Evolutionary conservation across 1,284 basidiomycete species (phyloP), one percentile per base, ranked within the genome.

Genomic region (Fomes fomentarius): DNA sequence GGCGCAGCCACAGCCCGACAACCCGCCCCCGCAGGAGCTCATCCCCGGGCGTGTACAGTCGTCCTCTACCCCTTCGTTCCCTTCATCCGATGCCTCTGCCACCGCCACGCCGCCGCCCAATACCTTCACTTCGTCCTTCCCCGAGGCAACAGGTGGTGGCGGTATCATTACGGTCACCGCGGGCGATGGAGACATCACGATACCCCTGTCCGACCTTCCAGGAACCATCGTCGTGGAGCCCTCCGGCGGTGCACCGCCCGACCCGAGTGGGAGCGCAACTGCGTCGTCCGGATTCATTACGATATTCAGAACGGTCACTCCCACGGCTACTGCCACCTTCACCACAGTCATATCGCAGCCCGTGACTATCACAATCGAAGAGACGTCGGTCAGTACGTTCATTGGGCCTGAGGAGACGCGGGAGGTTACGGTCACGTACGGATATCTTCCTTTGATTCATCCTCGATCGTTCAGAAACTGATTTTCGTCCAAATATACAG

Each of bases 1-100:
- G 51, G 49, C 52, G 17, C 75, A 76, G 55, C 77, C 77, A 8
- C 78, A 72, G 38, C 39, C 52, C 0, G 58, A 57, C 19, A 65
- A 56, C 15, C 65, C 68, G 7, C 66, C 61, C 4, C 54, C 64
- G 1, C n/a, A 47, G 14, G 52, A 49, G 31, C 49, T 56, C 22
- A 52, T 60, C 12, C 28, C 28, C 6, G 7, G 12, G 12, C 28
- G n/a, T n/a, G n/a, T n/a, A n/a, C n/a, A n/a, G n/a, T n/a, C n/a
- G n/a, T n/a, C n/a, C n/a, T n/a, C n/a, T 19, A 22, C 33, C 10
- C 45, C 10, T 17, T 17, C 31, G 17, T 6, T 2, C 19, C n/a
- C 33, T 34, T n/a, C n/a, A n/a, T n/a, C n/a, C 30, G 21, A 31
- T 34, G 30, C 19, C 17, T 45, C 43, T 31, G 31, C 45, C 31